phyloP scores from a whole-genome alignment of 805 yeast species.

The Metschnikowia baotianmanensis region DNA sequence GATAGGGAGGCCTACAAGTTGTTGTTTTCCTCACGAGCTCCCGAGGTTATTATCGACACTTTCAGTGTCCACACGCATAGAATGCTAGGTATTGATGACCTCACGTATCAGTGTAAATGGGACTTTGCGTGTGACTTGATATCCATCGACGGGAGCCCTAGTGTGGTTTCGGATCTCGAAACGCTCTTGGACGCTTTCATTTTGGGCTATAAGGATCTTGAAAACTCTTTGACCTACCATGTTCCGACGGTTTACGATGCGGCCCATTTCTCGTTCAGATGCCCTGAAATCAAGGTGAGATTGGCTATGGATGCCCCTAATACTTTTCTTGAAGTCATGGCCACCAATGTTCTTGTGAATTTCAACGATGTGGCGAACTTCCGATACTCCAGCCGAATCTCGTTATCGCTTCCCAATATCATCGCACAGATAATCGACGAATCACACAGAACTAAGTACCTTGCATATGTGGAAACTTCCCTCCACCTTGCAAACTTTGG shows the following conservation, averaged over 20 bases:
- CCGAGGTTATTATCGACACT: conserved; percentile 57
- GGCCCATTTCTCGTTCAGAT: conserved; percentile 56
- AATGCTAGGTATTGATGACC: conserved; percentile 82
- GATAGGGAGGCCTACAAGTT: conserved; percentile 25
- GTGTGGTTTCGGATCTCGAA: conserved; percentile 43
- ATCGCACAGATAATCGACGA: conserved; percentile 27
- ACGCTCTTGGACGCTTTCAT: conserved; percentile 48
- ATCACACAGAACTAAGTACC: conserved; percentile 12
- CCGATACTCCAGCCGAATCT: conserved; percentile 56
- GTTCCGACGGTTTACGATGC: conserved; percentile 64
- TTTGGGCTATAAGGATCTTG: conserved; percentile 68
- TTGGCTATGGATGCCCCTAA: conserved; percentile 32
- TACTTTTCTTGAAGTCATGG: conserved; percentile 15
- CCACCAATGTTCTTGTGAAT: conserved; percentile 34
- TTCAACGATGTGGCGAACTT: conserved; percentile 70
- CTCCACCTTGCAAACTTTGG: conserved; percentile 58
- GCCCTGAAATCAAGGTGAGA: conserved; percentile 46
- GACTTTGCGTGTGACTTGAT: conserved; percentile 68
- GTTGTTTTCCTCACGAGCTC: conserved; percentile 13
- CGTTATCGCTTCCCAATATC: conserved; percentile 50
- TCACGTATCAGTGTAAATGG: conserved; percentile 91
- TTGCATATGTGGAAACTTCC: conserved; percentile 54
- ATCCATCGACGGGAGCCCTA: conserved; percentile 47
- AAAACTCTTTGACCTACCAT: conserved; percentile 64
- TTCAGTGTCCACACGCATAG: conserved; percentile 79